Base-by-base conservation (phyloP, 1,284 basidiomycete species). In the Sporisorium exsertum region DNA sequence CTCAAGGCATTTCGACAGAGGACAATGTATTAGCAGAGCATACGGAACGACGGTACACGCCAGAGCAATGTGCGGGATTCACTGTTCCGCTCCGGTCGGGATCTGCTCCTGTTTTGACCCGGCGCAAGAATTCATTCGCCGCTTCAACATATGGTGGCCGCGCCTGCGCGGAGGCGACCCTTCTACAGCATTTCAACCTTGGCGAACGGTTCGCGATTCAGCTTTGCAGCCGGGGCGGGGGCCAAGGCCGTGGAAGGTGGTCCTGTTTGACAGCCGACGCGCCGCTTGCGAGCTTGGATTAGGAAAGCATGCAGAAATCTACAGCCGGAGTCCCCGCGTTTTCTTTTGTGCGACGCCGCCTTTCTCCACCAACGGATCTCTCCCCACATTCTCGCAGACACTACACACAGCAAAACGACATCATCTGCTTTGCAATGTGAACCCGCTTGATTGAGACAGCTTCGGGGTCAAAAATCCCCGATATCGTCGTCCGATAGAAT, bases 261-360 rank as follows among this genome's bases (percentile, higher is more conserved):
- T 2, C 27, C 20, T 16, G 52, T 24, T 18, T 53, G 52, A 53
- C 52, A 53, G 53, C 54, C 56, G 59, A 32, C 27, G 26, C 49
- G 50, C 50, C 22, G n/a, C 22, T 32, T 50, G n/a, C 61, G 68
- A 72, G 66, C 60, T n/a, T 66, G 64, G 55, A 58, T 72, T 72
- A 72, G 69, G 56, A 63, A 72, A 72, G 69, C 69, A 55, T 72
- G 69, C 69, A 72, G 69, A 66, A 66, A 63, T 47, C 50, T 64
- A 72, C 60, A 72, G 69, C 56, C n/a, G n/a, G n/a, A 60, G 29
- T 50, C 72, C 58, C 59, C 69, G 63, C 62, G 58, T 66, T 70
- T 70, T 74, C 47, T 47, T 46, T 20, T 56, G 12, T 20, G 20
- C 29, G 49, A 15, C n/a, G 16, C 40, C 9, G 16, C 16, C 15